These are phyloP conservation scores for Zymoseptoria crescenta DNA, from an alignment of 2,329 filamentous ascomycete species.

Conservation along the genomic window DNA sequence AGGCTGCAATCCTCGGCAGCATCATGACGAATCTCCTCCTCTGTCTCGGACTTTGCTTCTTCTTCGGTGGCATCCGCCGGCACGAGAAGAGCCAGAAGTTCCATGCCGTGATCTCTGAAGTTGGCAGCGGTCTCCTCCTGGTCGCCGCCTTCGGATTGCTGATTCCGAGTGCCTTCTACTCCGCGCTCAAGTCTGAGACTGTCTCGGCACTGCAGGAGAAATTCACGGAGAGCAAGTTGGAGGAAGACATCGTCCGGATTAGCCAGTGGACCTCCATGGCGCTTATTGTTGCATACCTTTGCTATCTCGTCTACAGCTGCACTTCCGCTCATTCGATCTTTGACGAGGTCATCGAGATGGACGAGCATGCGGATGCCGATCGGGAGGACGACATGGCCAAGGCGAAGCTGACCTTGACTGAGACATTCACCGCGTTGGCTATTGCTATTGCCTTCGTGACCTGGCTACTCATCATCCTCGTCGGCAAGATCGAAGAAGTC, in stretches of 20 bases:
- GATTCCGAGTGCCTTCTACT: constrained; percentile 48
- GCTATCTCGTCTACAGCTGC: constrained; percentile 62
- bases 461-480: constrained; percentile 66
- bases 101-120: constrained; percentile 67
- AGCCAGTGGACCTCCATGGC: constrained; percentile 64
- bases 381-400: constrained; percentile 51
- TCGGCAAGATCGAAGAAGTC: constrained; percentile 60
- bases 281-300: constrained; percentile 58
- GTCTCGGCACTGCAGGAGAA: constrained; percentile 23
- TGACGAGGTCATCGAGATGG: constrained; percentile 62
- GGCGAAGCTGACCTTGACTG: constrained; percentile 64
- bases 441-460: constrained; percentile 62
- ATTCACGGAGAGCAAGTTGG: constrained; percentile 34
- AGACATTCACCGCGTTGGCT: constrained; percentile 58
- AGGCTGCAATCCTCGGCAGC: constrained; percentile 76
- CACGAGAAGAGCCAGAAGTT: constrained; percentile 56
- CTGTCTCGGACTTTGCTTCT: constrained; percentile 66
- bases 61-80: constrained; percentile 61
- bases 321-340: constrained; percentile 70
- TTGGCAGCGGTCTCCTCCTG: constrained; percentile 66
- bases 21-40: constrained; percentile 74
- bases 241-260: constrained; percentile 51
- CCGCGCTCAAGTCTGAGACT: constrained; percentile 18
- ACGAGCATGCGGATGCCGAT: constrained; percentile 61
- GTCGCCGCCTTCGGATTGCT: constrained; percentile 56